Evolutionary conservation across 1,139 yeast species (phyloP).

Genomic region (Kodamaea plutei): DNA sequence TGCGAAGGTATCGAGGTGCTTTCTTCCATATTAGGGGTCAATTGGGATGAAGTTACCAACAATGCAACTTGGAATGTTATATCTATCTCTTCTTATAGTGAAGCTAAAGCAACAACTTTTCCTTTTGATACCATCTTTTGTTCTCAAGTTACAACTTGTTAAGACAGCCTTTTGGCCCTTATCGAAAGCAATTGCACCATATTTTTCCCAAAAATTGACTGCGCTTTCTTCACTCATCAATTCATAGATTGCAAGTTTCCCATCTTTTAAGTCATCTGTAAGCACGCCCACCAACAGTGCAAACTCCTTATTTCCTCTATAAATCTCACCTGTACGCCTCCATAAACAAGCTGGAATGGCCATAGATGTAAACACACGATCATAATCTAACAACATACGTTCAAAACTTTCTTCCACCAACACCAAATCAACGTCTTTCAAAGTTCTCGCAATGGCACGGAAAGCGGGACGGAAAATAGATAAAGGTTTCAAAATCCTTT

Average conservation of each 20-base stretch:
- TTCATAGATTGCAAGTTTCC: constrained; percentile 88
- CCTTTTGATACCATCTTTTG: constrained; percentile 76
- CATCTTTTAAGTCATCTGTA: constrained; percentile 89
- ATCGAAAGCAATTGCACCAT: constrained; percentile 94
- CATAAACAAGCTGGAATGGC: constrained; percentile 97
- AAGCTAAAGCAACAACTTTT: constrained; percentile 92
- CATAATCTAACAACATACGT: constrained; percentile 88
- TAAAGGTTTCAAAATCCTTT: constrained; percentile 83
- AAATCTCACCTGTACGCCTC: constrained; percentile 96
- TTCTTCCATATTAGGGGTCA: constrained; percentile 38
- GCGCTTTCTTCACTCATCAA: constrained; percentile 96
- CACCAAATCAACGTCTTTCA: constrained; percentile 88
- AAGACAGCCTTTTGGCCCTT: constrained; percentile 93
- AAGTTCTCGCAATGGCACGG: constrained; percentile 84
- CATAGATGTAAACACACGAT: constrained; percentile 94
- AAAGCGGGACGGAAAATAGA: constrained; percentile 90
- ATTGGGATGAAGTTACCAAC: constrained; percentile 95
- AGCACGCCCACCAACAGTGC: constrained; percentile 92
- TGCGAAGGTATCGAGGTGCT: no score
- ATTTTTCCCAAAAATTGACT: constrained; percentile 97
- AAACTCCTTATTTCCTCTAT: constrained; percentile 93
- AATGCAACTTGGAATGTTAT: constrained; percentile 93
- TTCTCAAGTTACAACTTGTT: constrained; percentile 84
- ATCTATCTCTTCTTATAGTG: constrained; percentile 87
- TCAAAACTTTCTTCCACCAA: constrained; percentile 93